Evolutionary conservation across 108 stramenopile genomes (phyloP).

Genomic region (Pseudonitzschia pungens): DNA sequence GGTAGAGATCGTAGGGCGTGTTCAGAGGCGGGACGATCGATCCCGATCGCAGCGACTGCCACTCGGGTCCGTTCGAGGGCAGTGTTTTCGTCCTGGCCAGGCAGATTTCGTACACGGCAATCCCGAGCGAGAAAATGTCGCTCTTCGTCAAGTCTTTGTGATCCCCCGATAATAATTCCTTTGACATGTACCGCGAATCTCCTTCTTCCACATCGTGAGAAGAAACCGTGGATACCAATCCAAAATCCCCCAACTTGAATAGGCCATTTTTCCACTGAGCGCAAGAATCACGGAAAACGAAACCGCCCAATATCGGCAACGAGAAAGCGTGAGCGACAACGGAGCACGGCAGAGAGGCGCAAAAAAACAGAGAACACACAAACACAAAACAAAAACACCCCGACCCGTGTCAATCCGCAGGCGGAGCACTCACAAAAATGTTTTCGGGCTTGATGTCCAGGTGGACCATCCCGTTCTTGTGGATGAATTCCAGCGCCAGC

Average conservation of each 20-base stretch:
- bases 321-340: not conserved
- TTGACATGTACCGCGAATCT: slow-evolving; percentile 93
- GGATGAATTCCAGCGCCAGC: slow-evolving; percentile 85
- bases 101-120: slow-evolving; percentile 87
- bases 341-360: too few species aligned
- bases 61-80: slow-evolving; percentile 86
- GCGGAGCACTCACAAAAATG: slow-evolving; percentile 58
- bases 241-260: slow-evolving; percentile 94
- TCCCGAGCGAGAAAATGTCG: slow-evolving; percentile 93
- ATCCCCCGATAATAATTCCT: slow-evolving; percentile 87
- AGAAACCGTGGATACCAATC: slow-evolving; percentile 77
- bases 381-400: too few species aligned
- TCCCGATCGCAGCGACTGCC: slow-evolving; percentile 87
- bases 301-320: not conserved
- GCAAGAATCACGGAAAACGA: too few species aligned
- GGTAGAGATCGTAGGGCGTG: slow-evolving; percentile 65
- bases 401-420: too few species aligned
- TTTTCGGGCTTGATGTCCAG: slow-evolving; percentile 96
- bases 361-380: too few species aligned
- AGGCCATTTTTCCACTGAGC: slow-evolving; percentile 84
- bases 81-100: slow-evolving; percentile 55
- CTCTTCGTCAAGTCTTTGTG: slow-evolving; percentile 88
- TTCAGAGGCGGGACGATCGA: slow-evolving; percentile 54
- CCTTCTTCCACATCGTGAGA: slow-evolving; percentile 85
- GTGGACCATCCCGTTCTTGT: slow-evolving; percentile 85